Evolutionary conservation across 1,284 basidiomycete genomes (phyloP), one percentile per base, ranked within the genome.

Genomic region (Ceratobasidium sp.): DNA sequence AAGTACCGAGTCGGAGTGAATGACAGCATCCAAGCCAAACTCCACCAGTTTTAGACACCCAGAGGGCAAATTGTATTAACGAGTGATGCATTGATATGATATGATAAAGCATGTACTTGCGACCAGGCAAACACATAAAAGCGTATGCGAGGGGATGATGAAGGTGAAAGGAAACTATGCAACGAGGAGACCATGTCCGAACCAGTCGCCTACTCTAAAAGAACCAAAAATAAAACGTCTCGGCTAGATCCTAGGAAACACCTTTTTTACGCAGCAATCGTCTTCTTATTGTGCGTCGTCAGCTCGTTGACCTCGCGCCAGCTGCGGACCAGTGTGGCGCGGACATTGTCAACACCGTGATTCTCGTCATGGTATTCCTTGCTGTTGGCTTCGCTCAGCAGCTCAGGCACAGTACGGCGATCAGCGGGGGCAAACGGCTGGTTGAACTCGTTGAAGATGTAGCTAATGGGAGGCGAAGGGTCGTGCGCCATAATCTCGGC

Each of bases 1-100:
- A 87, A 88, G 74, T 97, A 96, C 76, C 79, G 93, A 76, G 80
- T 87, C 62, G 87, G 89, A n/a, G 87, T 96, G 25, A 83, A 86
- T 43, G 79, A 83, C 12, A 93, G 94, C 5, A 89, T 87, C 3
- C 82, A 82, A 71, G 82, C 32, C 3, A 65, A 34, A 20, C 25
- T 65, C 13, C 60, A 47, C 3, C 35, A 53, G 25, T 27, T 65
- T 29, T 65, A n/a, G 49, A 22, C 42, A n/a, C 45, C 25, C 13
- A n/a, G 27, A 60, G 29, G 7, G 15, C 45, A 34, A 15, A n/a
- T 1, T 22, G 15, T 29, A 43, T 15, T 43, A 65, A 64, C 34
- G 49, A 42, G 38, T 17, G 47, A 53, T 65, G 49, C 45, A 47
- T 40, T 34, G 8, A 20, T 65, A 31, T 25, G 31, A 62, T 12